Conservation (phyloP, 257 asterid species). For the Anisodus tanguticus region DNA sequence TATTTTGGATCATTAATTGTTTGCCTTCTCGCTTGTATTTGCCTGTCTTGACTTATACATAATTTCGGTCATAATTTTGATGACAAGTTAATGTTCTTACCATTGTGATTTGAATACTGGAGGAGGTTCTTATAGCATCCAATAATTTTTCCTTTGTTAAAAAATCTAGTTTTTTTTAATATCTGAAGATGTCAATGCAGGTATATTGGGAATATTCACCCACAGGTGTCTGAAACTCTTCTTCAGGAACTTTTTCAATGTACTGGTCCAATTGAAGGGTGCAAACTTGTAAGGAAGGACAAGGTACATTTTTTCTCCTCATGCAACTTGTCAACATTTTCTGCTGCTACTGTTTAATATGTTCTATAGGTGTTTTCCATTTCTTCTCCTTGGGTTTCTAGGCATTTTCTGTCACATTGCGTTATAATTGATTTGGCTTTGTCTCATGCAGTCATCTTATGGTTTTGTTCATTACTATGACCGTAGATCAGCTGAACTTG, state of each 20-base stretch:
- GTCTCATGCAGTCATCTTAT: conserved; percentile 54
- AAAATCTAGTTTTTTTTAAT: conserved; percentile 22
- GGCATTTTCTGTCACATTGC: background rate
- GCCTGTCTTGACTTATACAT: background rate
- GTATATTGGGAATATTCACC: conserved; percentile 86
- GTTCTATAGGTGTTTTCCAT: background rate
- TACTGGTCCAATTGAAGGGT: conserved; percentile 83
- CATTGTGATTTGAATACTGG: background rate
- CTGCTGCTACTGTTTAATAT: background rate
- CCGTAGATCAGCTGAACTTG: conserved; percentile 57
- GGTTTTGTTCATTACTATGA: conserved; percentile 61
- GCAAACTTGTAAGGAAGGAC: conserved; percentile 94
- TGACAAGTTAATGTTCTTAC: background rate
- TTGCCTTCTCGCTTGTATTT: background rate
- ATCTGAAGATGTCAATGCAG: conserved; percentile 65
- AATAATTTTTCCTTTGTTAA: conserved; percentile 11
- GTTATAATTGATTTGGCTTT: conserved; percentile 1
- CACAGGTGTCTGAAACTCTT: conserved; percentile 87
- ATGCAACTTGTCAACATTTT: background rate
- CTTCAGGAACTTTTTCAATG: conserved; percentile 88
- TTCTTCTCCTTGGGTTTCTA: conserved; percentile 23
- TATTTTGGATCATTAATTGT: conserved; percentile 33
- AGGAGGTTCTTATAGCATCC: conserved; percentile 11
- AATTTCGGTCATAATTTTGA: background rate
- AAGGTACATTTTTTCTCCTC: conserved; percentile 51